Base-by-base conservation (phyloP, 495 filamentous ascomycete species). In the Podospora pseudocomata region DNA sequence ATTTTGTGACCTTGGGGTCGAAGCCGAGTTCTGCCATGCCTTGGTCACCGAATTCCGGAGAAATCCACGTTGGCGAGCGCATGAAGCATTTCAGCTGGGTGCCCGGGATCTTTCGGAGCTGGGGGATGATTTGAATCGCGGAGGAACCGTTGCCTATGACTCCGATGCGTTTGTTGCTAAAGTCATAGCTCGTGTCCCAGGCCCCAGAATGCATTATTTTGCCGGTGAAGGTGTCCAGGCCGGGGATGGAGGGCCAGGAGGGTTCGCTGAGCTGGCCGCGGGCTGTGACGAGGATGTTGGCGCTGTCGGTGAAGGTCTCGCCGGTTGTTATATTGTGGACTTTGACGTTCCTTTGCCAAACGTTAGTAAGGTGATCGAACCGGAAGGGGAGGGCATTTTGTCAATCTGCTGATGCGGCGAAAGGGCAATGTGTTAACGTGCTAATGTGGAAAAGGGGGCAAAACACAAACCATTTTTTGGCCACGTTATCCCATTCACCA, bases 41-140 rank as follows among this genome's bases (percentile, higher is more conserved):
- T 1, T 78, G 16, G 9, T 83, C 80, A 3, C 80, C 80, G 65
- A 83, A 80, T 0, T 76, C 70, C 2, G 74, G 76, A 1, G 76
- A 74, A 56, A 92, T 80, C 89, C 88, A 92, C 60, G 90, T 90
- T 4, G 89, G 88, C 1, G 86, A 88, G 13, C 90, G 83, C 67
- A 91, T 87, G 73, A 88, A 92, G 59, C 90, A 84, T 0, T 85
- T 87, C 5, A 91, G 76, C 13, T 82, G 75, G n/a, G 83, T 75
- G 5, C 80, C 81, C 58, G 84, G 82, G 5, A 84, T 68, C 61
- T 85, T 85, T 60, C 86, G 86, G 30, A 91, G 79, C 58, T 84
- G 85, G 16, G 90, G 88, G 26, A 90, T 81, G 69, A 92, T 90
- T 73, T 92, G 90, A n/a, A 86, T 88, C 11, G 86, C 86, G 19